Percentiles rank a stretch among this genome's conserved stretches.
These are phyloP conservation scores for Aspergillus jensenii DNA, from an alignment of 2,329 filamentous ascomycete species.

Conservation along the genomic window DNA sequence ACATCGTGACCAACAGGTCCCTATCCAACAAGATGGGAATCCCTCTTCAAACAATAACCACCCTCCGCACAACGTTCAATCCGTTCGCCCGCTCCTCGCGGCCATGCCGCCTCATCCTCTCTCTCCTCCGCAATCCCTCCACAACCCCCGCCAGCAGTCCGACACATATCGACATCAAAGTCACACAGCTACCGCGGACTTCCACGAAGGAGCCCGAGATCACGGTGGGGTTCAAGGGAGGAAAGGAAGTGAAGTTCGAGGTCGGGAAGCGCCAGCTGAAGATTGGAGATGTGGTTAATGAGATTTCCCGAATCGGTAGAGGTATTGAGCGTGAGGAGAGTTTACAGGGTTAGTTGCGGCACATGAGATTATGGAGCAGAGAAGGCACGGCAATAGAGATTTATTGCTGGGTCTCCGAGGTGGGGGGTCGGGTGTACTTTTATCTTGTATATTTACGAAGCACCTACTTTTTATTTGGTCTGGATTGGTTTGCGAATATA, in stretches of 20 bases:
- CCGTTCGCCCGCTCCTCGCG: slow-evolving; percentile 80
- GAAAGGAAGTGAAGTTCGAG: slow-evolving; percentile 83
- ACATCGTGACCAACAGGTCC: not conserved
- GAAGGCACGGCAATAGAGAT: not conserved
- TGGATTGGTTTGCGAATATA: not conserved
- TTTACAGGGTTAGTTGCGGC: slow-evolving; percentile 51
- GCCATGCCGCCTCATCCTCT: slow-evolving; percentile 84
- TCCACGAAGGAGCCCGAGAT: slow-evolving; percentile 70
- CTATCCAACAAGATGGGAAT: slow-evolving; percentile 33
- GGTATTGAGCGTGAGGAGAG: slow-evolving; percentile 79
- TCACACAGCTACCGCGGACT: slow-evolving; percentile 69
- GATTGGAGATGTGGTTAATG: slow-evolving; percentile 82
- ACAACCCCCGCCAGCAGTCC: slow-evolving; percentile 76
- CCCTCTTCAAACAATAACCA: slow-evolving; percentile 55
- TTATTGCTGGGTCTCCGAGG: slow-evolving; percentile 15
- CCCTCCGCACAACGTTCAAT: slow-evolving; percentile 85
- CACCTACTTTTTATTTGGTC: not conserved
- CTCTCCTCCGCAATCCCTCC: slow-evolving; percentile 77
- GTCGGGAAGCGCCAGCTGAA: slow-evolving; percentile 74
- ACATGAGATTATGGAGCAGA: not conserved
- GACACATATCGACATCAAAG: slow-evolving; percentile 71
- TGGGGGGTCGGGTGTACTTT: slow-evolving; percentile 14
- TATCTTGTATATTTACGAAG: not conserved
- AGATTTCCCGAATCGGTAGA: slow-evolving; percentile 87
- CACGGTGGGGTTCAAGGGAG: slow-evolving; percentile 89